Conservation (phyloP, 106 monocot genomes). For the Dactylorhiza incarnata region DNA sequence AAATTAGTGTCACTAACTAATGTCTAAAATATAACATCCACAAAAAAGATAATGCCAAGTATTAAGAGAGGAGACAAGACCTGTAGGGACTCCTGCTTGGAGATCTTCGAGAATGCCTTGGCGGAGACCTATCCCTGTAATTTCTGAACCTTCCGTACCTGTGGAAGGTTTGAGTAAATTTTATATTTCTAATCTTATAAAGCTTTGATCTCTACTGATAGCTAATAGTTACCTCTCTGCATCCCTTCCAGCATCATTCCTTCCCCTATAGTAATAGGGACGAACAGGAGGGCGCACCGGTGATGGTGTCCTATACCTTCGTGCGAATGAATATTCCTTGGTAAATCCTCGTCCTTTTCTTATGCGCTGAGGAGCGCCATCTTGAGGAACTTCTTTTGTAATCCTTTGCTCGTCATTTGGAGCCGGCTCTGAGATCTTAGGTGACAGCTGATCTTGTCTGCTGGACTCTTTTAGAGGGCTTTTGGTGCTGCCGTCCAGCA, state of each 20-base stretch:
- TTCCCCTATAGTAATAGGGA: slow-evolving; percentile 23
- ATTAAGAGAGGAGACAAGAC: neutral
- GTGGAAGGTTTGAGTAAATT: slow-evolving; percentile 8
- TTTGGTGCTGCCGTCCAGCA: neutral
- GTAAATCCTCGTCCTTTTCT: slow-evolving; percentile 52
- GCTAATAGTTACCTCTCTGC: slow-evolving; percentile 19
- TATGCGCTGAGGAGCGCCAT: slow-evolving; percentile 26
- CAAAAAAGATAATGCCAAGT: slow-evolving; percentile 3
- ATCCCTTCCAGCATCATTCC: slow-evolving; percentile 25
- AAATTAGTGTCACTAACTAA: neutral
- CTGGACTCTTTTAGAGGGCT: slow-evolving; percentile 12
- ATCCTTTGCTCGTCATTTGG: slow-evolving; percentile 7
- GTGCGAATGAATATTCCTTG: slow-evolving; percentile 29
- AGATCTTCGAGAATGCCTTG: slow-evolving; percentile 22
- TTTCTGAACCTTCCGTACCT: slow-evolving; percentile 19
- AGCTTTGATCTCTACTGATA: neutral
- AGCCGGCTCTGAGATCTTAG: slow-evolving; percentile 16
- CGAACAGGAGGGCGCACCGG: slow-evolving; percentile 32
- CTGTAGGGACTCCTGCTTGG: slow-evolving; percentile 18
- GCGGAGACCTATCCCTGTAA: slow-evolving; percentile 23
- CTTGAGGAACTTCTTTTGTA: slow-evolving; percentile 18
- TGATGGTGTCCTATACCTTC: slow-evolving; percentile 40
- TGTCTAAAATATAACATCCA: neutral
- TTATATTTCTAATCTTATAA: neutral
- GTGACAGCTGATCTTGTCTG: slow-evolving; percentile 11